phyloP scores from a whole-genome alignment of 208 protist species.

The Trichomonas gallinae region DNA sequence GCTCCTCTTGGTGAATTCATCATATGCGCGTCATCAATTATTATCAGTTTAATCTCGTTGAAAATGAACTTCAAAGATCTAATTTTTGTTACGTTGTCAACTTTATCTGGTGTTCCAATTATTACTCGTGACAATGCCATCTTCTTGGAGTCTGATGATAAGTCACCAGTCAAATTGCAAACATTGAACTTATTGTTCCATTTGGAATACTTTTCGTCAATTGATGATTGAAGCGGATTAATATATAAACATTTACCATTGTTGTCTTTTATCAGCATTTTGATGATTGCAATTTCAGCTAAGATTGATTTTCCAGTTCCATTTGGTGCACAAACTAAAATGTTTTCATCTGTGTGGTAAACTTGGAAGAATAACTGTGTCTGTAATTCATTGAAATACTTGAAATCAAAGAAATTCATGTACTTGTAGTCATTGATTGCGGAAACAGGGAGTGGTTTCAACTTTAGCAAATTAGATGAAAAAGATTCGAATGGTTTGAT shows the following conservation, averaged over 20 bases:
- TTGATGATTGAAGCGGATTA: conserved; percentile 94
- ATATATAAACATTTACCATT: conserved; percentile 76
- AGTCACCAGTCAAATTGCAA: conserved; percentile 70
- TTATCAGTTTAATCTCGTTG: conserved; percentile 62
- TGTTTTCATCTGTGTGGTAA: conserved; percentile 90
- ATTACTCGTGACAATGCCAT: conserved; percentile 73
- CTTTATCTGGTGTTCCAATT: conserved; percentile 98
- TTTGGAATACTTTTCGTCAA: conserved; percentile 91
- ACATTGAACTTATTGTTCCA: conserved; percentile 72
- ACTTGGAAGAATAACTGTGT: conserved; percentile 56
- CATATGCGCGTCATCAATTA: conserved; percentile 97
- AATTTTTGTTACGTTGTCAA: conserved; percentile 92
- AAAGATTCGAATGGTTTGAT: not conserved
- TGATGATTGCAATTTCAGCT: conserved; percentile 92
- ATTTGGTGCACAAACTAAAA: conserved; percentile 95
- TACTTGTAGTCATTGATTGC: not conserved
- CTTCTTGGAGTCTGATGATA: conserved; percentile 12
- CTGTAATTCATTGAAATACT: conserved; percentile 96
- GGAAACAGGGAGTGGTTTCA: not conserved
- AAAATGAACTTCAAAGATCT: conserved; percentile 61
- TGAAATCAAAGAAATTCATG: conserved; percentile 59
- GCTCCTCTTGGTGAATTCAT: conserved; percentile 92
- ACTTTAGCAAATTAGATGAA: too few relatives aligned
- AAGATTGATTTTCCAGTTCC: conserved; percentile 90
- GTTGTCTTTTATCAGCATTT: conserved; percentile 62